These are phyloP conservation scores for Phytophthora sojae DNA, from an alignment of 352 stramenopile genomes.

Conservation along the genomic window DNA sequence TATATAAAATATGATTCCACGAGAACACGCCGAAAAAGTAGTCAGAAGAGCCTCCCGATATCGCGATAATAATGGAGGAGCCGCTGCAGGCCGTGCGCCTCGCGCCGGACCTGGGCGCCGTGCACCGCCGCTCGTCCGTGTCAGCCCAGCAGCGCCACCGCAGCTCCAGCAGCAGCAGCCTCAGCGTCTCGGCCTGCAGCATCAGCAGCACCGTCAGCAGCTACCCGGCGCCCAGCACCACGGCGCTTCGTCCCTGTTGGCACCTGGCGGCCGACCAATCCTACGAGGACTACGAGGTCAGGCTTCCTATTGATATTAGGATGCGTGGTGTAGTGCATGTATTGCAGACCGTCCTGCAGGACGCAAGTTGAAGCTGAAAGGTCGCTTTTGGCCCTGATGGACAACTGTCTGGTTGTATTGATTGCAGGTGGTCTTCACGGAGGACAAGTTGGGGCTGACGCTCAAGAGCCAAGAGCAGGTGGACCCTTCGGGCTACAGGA, in stretches of 20 bases:
- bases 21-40: slow-evolving; percentile 13
- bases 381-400: slow-evolving; percentile 2
- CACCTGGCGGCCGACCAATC: slow-evolving; percentile 33
- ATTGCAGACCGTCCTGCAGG: neutral
- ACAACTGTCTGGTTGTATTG: slow-evolving; percentile 5
- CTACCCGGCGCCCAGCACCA: slow-evolving; percentile 21
- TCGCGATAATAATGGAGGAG: slow-evolving; percentile 17
- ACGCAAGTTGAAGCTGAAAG: slow-evolving; percentile 14
- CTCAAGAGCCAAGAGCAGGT: slow-evolving; percentile 49
- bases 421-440: slow-evolving; percentile 60
- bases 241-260: slow-evolving; percentile 17
- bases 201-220: slow-evolving; percentile 38
- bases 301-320: neutral
- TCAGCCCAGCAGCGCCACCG: slow-evolving; percentile 26
- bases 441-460: slow-evolving; percentile 66
- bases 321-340: neutral
- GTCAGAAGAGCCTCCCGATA: neutral
- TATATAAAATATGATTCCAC: neutral
- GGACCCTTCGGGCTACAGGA: slow-evolving; percentile 30
- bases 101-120: slow-evolving; percentile 12
- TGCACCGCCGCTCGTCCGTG: slow-evolving; percentile 28
- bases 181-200: slow-evolving; percentile 48
- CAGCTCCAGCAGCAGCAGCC: slow-evolving; percentile 41
- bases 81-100: slow-evolving; percentile 12
- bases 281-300: slow-evolving; percentile 51